Evolutionary conservation across 768 basidiomycete genomes (phyloP), one percentile per base, ranked within the genome.

Genomic region (Agrocybe praecox): DNA sequence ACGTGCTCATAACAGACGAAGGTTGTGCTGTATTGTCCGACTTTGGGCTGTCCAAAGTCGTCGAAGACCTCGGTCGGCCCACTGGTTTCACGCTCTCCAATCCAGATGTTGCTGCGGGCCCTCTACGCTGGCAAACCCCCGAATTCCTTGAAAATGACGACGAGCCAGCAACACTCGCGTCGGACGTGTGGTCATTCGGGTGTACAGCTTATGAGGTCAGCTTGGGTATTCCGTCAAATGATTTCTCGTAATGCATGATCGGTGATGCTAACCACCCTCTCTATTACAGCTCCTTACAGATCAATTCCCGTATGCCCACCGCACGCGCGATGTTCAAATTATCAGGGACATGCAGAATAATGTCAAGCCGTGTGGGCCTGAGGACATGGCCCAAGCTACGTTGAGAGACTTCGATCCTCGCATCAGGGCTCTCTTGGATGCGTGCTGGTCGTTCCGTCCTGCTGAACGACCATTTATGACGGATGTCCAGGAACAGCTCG

Each of bases 1-100:
- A 81, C 52, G 75, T 81, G 50, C 68, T 81, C 14, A 73, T 81
- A 32, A 77, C 78, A 6, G 69, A 67, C 10, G 67, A 73, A 19
- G 75, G 76, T 12, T 69, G 57, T 8, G 80, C 76, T 26, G 76
- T 72, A 32, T 62, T 81, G 1, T 73, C 76, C 21, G 80, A 81
- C 60, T 80, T 81, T 53, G 80, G 80, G 40, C 69, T 81, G 15
- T 70, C 73, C 3, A 61, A 73, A 51, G 69, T 72, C 10, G 62
- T 74, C 21, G 71, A 69, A 19, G 69, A 69, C 9, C 58, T 72
- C 1, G 63, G 62, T 4, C 55, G 66, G 9, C 68, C 68, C 0
- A 67, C 66, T 10, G 73, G 73, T 1, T 60, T 63, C 33, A 74
- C 72, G 0, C 64, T 69, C 9, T 71, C 69, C 2, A 65, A 62